A percentile compares a stretch with the other conserved stretches of the same genome.
phyloP scores from a whole-genome alignment of 805 yeast species.

The Saccharomycopsis malanga region DNA sequence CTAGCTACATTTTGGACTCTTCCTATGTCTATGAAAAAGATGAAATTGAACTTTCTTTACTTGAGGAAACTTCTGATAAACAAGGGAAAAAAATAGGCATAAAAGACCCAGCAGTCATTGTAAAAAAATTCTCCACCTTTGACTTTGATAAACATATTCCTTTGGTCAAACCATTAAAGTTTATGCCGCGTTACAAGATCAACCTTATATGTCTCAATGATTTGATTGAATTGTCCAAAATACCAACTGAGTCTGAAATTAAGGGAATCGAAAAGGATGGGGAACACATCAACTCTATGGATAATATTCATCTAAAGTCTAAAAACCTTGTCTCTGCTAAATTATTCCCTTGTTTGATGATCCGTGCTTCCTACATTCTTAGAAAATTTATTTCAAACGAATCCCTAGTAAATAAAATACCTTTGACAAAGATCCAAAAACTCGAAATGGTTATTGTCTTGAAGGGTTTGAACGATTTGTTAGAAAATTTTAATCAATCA shows the following conservation, averaged over 20 bases:
- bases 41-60: slow-evolving; percentile 41
- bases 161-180: slow-evolving; percentile 45
- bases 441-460: slow-evolving; percentile 49
- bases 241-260: slow-evolving; percentile 18
- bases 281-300: background rate
- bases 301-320: slow-evolving; percentile 16
- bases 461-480: slow-evolving; percentile 34
- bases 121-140: slow-evolving; percentile 34
- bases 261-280: background rate
- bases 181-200: slow-evolving; percentile 39
- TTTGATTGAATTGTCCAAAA: slow-evolving; percentile 37
- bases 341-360: slow-evolving; percentile 42
- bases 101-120: slow-evolving; percentile 32
- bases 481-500: slow-evolving; percentile 12
- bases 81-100: background rate
- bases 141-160: slow-evolving; percentile 51
- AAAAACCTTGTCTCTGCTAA: slow-evolving; percentile 25
- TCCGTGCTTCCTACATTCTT: slow-evolving; percentile 54
- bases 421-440: slow-evolving; percentile 60
- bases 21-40: slow-evolving; percentile 55
- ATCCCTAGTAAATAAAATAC: slow-evolving; percentile 50
- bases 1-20: slow-evolving; percentile 46
- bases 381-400: slow-evolving; percentile 60
- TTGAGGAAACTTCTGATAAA: slow-evolving; percentile 19
- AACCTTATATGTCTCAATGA: slow-evolving; percentile 52